Conservation (phyloP, 495 filamentous ascomycete species). For the Penicillium canescens region DNA sequence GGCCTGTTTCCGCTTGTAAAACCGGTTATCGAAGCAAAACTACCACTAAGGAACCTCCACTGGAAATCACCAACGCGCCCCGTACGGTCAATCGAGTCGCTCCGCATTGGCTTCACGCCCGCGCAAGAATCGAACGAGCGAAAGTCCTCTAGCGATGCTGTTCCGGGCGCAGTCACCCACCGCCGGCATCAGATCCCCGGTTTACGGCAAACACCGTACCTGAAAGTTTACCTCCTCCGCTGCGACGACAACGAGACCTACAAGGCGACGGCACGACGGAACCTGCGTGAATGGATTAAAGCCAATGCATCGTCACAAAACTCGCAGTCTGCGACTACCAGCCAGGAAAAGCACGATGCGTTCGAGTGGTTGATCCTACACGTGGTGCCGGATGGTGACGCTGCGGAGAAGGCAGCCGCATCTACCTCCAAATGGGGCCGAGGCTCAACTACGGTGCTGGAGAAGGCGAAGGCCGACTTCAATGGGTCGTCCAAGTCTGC, state of each 20-base stretch:
- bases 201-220: constrained; percentile 87
- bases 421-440: constrained; percentile 79
- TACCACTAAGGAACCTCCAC: constrained; percentile 90
- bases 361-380: constrained; percentile 97
- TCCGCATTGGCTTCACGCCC: constrained; percentile 84
- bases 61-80: constrained; percentile 95
- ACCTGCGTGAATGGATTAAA: constrained; percentile 89
- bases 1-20: constrained; percentile 81
- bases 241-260: constrained; percentile 96
- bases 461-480: constrained; percentile 90
- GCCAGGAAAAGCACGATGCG: constrained; percentile 86
- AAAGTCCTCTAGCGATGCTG: constrained; percentile 36
- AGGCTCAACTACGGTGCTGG: constrained; percentile 75
- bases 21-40: constrained; percentile 68
- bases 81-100: constrained; percentile 84
- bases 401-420: constrained; percentile 66
- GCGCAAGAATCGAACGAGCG: constrained; percentile 37
- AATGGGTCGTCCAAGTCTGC: constrained; percentile 78
- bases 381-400: constrained; percentile 64
- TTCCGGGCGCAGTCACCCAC: constrained; percentile 46
- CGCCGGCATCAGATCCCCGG: constrained; percentile 95
- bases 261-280: constrained; percentile 72
- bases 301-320: constrained; percentile 57
- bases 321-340: constrained; percentile 34
- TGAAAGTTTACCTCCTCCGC: constrained; percentile 84